These are phyloP conservation scores for Corylus americana DNA, from an alignment of 306 rosid species.

Conservation along the genomic window DNA sequence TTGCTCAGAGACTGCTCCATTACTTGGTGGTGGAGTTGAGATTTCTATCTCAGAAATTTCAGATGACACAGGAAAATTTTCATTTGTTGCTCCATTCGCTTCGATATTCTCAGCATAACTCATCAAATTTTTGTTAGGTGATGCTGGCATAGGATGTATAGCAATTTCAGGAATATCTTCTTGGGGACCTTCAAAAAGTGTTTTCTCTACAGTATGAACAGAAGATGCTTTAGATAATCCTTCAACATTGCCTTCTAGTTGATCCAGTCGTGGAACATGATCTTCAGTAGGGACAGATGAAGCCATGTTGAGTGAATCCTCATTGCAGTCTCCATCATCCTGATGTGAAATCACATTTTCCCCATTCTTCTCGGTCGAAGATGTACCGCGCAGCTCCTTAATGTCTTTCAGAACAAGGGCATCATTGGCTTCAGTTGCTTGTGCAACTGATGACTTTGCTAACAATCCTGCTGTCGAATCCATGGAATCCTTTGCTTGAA, in stretches of 20 bases:
- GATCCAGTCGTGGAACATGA: conserved; percentile 22
- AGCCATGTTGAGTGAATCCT: conserved; percentile 12
- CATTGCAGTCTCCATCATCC: conserved; percentile 33
- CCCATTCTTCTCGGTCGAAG: conserved; percentile 38
- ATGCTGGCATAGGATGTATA: conserved; percentile 35
- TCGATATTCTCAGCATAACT: conserved; percentile 36
- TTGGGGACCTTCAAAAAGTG: conserved; percentile 18
- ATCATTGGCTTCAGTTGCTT: conserved; percentile 37
- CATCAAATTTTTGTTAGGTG: conserved; percentile 37
- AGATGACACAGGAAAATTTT: conserved; percentile 26
- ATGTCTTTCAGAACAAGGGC: conserved; percentile 34
- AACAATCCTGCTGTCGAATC: conserved; percentile 41
- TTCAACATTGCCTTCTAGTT: conserved; percentile 28
- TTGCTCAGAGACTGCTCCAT: conserved; percentile 42
- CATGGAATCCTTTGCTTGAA: conserved; percentile 35
- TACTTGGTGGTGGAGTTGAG: conserved; percentile 67
- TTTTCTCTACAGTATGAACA: conserved; percentile 45
- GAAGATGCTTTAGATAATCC: conserved; percentile 40
- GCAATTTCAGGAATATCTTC: conserved; percentile 37
- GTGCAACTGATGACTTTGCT: conserved; percentile 25
- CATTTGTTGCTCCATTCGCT: conserved; percentile 39
- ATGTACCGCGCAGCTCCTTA: conserved; percentile 39
- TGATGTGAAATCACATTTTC: conserved; percentile 27
- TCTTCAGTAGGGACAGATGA: conserved; percentile 35
- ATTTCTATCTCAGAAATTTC: conserved; percentile 54